Base-by-base conservation (phyloP, 2,329 filamentous ascomycete species). In the Harringtonia lauricola region DNA sequence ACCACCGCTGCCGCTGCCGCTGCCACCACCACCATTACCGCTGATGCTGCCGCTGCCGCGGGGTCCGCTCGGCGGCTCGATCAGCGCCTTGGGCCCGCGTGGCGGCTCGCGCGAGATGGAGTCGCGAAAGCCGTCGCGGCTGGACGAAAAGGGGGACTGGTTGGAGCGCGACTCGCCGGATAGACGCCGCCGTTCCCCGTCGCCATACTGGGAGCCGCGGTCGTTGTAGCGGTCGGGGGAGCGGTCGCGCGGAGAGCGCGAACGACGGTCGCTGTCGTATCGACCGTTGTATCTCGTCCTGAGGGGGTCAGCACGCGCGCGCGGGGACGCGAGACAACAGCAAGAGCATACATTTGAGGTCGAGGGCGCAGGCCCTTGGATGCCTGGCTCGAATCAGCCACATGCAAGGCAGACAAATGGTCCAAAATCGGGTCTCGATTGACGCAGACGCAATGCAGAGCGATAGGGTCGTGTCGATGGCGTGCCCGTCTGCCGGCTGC, bases 31-130 rank as follows among this genome's bases (percentile, higher is more conserved):
- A n/a, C n/a, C n/a, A n/a, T n/a, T n/a, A n/a, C n/a, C n/a, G n/a
- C n/a, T n/a, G n/a, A n/a, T n/a, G n/a, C n/a, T n/a, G n/a, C n/a
- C n/a, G n/a, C n/a, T n/a, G n/a, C 81, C 81, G 45, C 84, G 74
- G 14, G 79, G 81, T 26, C 79, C 79, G 50, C 72, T 76, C n/a
- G 77, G 74, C 26, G 76, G 65, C 48, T 90, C 85, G 47, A 83
- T 74, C 45, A 88, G 66, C 4, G 84, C 86, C 60, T 89, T 87
- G 12, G 88, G 87, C 0, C 85, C 88, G 44, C 87, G 75, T 3
- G 88, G 88, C 2, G 85, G 81, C 50, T 94, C 86, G 51, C 82
- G 73, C 26, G 67, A 59, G 58, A 72, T 50, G 52, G 71, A 57
- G 53, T 79, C 74, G 43, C 71, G 68, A 49, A 79, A 79, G 13